Conservation (phyloP, 2,329 filamentous ascomycete genomes). For the Venturia aucupariae region DNA sequence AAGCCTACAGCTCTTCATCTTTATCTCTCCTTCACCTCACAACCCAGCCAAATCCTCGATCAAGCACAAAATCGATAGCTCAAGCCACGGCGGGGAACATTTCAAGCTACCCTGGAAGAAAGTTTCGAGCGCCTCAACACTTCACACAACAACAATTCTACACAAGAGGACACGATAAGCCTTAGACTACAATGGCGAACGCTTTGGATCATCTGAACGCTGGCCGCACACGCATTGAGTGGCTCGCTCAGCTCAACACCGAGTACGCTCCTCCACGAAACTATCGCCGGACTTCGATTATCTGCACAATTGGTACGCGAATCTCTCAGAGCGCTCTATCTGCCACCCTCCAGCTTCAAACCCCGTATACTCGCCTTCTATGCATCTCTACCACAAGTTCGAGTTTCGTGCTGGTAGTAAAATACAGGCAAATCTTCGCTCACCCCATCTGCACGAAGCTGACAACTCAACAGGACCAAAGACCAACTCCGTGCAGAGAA, state of each 20-base stretch:
- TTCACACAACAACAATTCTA: neutral
- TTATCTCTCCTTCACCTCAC: neutral
- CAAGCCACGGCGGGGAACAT: neutral
- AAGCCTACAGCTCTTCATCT: neutral
- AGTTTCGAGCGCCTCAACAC: neutral
- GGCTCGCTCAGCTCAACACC: slow-evolving; percentile 74
- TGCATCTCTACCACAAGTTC: neutral
- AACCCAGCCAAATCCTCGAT: neutral
- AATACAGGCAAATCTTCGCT: neutral
- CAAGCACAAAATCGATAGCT: neutral
- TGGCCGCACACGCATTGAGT: slow-evolving; percentile 63
- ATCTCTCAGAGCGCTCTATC: neutral
- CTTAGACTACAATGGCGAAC: slow-evolving; percentile 46
- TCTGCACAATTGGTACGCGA: slow-evolving; percentile 78
- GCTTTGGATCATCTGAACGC: slow-evolving; percentile 75
- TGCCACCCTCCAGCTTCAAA: slow-evolving; percentile 9
- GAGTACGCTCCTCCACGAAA: slow-evolving; percentile 78
- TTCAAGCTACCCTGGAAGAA: neutral
- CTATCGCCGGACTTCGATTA: slow-evolving; percentile 95
- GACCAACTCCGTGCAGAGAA: slow-evolving; percentile 95
- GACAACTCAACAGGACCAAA: slow-evolving; percentile 58
- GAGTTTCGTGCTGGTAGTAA: neutral
- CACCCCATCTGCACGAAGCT: slow-evolving; percentile 13
- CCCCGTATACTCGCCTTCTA: neutral
- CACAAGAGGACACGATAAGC: neutral